Evolutionary conservation across 2,329 filamentous ascomycete genomes (phyloP).

Genomic region (Monilinia aucupariae): DNA sequence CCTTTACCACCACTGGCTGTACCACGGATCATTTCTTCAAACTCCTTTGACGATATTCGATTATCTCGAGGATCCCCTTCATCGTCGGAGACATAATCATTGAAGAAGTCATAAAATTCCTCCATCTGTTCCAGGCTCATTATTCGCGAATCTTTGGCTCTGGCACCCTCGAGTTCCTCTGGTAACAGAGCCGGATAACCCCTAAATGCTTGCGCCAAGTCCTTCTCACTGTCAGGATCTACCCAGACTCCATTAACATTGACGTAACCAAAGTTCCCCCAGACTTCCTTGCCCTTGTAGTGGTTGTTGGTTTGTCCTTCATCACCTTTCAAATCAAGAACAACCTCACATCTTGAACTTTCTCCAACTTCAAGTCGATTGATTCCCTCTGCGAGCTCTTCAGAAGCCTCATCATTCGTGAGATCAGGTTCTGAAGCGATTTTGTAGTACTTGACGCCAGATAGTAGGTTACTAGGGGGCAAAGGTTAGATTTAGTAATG

Average conservation of each 20-base stretch:
- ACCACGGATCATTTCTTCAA: conserved; percentile 38
- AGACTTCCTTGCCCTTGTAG: conserved; percentile 25
- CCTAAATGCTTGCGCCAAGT: conserved; percentile 23
- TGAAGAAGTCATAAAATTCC: conserved; percentile 23
- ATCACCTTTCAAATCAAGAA: conserved; percentile 7
- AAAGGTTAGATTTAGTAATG: not conserved
- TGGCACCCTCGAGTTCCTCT: conserved; percentile 13
- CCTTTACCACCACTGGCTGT: conserved; percentile 24
- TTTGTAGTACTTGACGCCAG: conserved; percentile 11
- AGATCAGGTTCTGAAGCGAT: not conserved
- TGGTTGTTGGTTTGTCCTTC: conserved; percentile 20
- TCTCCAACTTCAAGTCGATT: not conserved
- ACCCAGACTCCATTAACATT: conserved; percentile 27
- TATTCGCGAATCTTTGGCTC: conserved; percentile 16
- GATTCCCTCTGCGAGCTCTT: not conserved
- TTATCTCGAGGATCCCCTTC: conserved; percentile 39
- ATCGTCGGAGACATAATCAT: conserved; percentile 37
- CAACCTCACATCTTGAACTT: not conserved
- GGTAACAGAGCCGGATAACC: conserved; percentile 4
- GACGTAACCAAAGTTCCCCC: conserved; percentile 31
- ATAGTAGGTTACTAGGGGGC: not conserved
- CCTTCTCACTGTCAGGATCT: conserved; percentile 31
- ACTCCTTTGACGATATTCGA: conserved; percentile 41
- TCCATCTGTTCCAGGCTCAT: conserved; percentile 24
- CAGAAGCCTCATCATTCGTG: not conserved